Base-by-base conservation (phyloP, 106 monocot species). In the Dendrobium nobile region DNA sequence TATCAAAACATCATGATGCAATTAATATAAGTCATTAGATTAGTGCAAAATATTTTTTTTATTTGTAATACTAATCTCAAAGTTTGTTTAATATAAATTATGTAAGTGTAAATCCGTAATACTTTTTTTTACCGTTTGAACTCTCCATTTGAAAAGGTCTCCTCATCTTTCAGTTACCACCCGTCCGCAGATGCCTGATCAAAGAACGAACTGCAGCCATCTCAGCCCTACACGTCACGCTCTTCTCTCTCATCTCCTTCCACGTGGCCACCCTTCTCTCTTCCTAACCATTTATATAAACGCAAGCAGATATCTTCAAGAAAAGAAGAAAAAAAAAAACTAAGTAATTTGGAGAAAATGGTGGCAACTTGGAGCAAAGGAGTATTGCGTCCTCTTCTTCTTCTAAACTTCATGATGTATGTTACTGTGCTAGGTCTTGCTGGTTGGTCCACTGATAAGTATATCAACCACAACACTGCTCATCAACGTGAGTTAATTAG, bases 361-460 rank as follows among this genome's bases (percentile, higher is more conserved):
- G 75, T 9, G 41, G 72, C 41, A 0, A 75, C 17, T 13, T 73
- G 81, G 47, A 56, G 81, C n/a, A 74, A 59, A 26, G 58, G 75
- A 10, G 31, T 75, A 2, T 55, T 81, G 33, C 56, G 72, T 20
- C 75, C 75, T 11, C 75, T 75, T 4, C 56, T 81, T 11, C 9
- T 75, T 56, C n/a, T 81, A 1, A 81, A 81, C 81, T 20, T 75
- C 24, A 40, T 75, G 58, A 55, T 75, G 75, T 75, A 33, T 54
- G 56, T 20, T 18, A 5, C 75, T 11, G 82, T 88, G 19, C 82
- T 85, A 13, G 82, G 80, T 3, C 79, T 85, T 18, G 82, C 88
- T 56, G 82, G 82, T 47, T 82, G 84, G 82, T 82, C 80, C 54
- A 26, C 85, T 41, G 77, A 88, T 77, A 83, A 85, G 72, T 83